phyloP scores from a whole-genome alignment of 257 asterid genomes.

The Plectranthus barbatus region DNA sequence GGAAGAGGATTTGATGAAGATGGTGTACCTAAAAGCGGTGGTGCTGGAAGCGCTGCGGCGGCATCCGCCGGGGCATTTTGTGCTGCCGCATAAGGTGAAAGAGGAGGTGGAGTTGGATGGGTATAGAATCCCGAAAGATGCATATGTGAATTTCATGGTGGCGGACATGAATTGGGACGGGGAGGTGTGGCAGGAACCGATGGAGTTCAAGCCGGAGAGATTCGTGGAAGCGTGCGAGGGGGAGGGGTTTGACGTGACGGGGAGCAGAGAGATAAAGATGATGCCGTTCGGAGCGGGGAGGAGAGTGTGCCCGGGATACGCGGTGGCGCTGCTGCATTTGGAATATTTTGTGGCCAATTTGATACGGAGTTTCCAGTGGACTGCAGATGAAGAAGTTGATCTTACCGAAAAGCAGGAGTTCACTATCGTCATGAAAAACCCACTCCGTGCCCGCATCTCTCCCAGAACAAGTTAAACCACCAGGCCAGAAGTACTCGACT shows the following conservation, averaged over 20 bases:
- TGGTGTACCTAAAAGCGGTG: constrained; percentile 55
- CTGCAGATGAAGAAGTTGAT: constrained; percentile 32
- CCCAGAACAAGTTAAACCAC: no score
- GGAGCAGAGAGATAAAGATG: constrained; percentile 72
- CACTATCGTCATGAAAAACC: constrained; percentile 53
- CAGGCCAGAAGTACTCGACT: no score
- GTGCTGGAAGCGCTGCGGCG: constrained; percentile 57
- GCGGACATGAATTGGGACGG: constrained; percentile 66
- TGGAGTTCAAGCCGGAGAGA: constrained; percentile 71
- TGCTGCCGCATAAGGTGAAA: constrained; percentile 46
- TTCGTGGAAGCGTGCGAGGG: constrained; percentile 22
- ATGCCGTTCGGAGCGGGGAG: constrained; percentile 82
- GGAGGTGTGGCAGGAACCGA: constrained; percentile 56
- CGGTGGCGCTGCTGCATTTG: constrained; percentile 54
- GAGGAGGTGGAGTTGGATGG: constrained; percentile 40
- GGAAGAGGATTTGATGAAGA: constrained; percentile 47
- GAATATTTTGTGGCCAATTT: constrained; percentile 63
- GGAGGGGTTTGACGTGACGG: constrained; percentile 39
- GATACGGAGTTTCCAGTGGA: constrained; percentile 47
- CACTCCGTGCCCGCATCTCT: constrained; percentile 28
- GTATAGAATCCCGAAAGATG: constrained; percentile 33
- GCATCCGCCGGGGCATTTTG: constrained; percentile 68
- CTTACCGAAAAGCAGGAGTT: constrained; percentile 50
- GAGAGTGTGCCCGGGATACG: constrained; percentile 47
- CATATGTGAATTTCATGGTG: constrained; percentile 55